phyloP scores from a whole-genome alignment of 345 rosid genomes.

The Limnanthes douglasii region DNA sequence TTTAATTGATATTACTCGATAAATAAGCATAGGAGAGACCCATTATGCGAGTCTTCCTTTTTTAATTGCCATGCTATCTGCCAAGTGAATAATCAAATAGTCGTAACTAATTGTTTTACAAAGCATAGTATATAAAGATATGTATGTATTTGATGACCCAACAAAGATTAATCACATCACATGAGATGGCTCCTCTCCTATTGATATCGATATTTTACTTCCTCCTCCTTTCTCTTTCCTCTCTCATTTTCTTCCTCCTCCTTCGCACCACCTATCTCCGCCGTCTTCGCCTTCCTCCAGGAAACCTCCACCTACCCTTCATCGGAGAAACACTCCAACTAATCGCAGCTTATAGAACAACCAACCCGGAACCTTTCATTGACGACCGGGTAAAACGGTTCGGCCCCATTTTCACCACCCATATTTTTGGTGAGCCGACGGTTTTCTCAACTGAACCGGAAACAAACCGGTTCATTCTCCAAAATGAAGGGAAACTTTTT shows the following conservation, averaged over 20 bases:
- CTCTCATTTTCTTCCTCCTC: constrained; percentile 11
- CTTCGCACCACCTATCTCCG: constrained; percentile 16
- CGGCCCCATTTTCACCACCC: constrained; percentile 54
- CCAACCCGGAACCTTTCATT: constrained; percentile 69
- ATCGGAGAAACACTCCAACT: constrained; percentile 61
- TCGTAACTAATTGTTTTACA: too few relatives aligned
- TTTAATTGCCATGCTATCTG: too few relatives aligned
- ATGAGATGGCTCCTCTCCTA: too few relatives aligned
- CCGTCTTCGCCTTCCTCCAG: constrained; percentile 48
- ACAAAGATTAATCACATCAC: too few relatives aligned
- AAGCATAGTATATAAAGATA: too few relatives aligned
- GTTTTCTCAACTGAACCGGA: constrained; percentile 59
- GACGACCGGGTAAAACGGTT: constrained; percentile 48
- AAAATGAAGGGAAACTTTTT: constrained; percentile 63
- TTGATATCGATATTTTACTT: too few relatives aligned
- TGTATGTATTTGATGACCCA: too few relatives aligned
- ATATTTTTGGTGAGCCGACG: constrained; percentile 55
- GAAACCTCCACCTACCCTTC: constrained; percentile 42
- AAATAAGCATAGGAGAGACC: too few relatives aligned
- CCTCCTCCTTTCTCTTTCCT: too few relatives aligned
- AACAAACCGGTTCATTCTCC: constrained; percentile 50
- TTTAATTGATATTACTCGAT: too few relatives aligned
- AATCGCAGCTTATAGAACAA: constrained; percentile 70
- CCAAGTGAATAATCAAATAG: too few relatives aligned
- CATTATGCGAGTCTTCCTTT: too few relatives aligned